These are phyloP conservation scores for Fusarium decemcellulare DNA, from an alignment of 2,329 filamentous ascomycete genomes.

Conservation along the genomic window DNA sequence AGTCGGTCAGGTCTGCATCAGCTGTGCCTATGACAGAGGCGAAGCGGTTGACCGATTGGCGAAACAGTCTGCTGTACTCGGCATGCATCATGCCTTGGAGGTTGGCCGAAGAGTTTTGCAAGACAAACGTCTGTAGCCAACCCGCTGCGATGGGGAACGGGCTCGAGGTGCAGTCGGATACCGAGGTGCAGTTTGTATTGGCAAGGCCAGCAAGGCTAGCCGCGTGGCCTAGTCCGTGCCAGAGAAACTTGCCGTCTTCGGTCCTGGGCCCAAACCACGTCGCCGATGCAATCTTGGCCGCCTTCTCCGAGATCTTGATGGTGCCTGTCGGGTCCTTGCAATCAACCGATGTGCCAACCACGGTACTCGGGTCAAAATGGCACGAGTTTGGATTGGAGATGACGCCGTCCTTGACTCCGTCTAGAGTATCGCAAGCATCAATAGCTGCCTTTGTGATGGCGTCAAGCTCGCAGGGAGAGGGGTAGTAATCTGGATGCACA, in stretches of 20 bases:
- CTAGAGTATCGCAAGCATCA: slow-evolving; percentile 44
- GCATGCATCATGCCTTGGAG: background rate
- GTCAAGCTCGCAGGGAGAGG: slow-evolving; percentile 52
- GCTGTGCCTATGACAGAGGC: slow-evolving; percentile 29
- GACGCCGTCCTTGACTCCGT: slow-evolving; percentile 44
- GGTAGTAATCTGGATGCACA: slow-evolving; percentile 34
- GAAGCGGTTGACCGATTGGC: slow-evolving; percentile 30
- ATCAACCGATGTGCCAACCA: slow-evolving; percentile 28
- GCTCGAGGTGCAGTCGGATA: background rate
- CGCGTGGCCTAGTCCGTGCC: slow-evolving; percentile 25
- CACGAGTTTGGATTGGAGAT: slow-evolving; percentile 36
- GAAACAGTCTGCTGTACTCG: slow-evolving; percentile 21
- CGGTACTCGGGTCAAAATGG: slow-evolving; percentile 36
- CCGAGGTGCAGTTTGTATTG: slow-evolving; percentile 15
- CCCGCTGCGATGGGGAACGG: slow-evolving; percentile 18
- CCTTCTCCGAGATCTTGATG: slow-evolving; percentile 12
- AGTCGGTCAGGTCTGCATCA: slow-evolving; percentile 30
- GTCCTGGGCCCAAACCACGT: slow-evolving; percentile 26
- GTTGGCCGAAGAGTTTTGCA: background rate
- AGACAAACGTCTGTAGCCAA: slow-evolving; percentile 24
- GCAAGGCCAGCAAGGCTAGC: slow-evolving; percentile 10
- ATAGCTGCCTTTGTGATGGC: slow-evolving; percentile 54
- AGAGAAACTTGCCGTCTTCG: slow-evolving; percentile 22
- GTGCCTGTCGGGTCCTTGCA: slow-evolving; percentile 18
- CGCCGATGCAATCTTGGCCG: slow-evolving; percentile 13